phyloP scores from a whole-genome alignment of 177 flowering plant genomes.

The Vitis hybrid region DNA sequence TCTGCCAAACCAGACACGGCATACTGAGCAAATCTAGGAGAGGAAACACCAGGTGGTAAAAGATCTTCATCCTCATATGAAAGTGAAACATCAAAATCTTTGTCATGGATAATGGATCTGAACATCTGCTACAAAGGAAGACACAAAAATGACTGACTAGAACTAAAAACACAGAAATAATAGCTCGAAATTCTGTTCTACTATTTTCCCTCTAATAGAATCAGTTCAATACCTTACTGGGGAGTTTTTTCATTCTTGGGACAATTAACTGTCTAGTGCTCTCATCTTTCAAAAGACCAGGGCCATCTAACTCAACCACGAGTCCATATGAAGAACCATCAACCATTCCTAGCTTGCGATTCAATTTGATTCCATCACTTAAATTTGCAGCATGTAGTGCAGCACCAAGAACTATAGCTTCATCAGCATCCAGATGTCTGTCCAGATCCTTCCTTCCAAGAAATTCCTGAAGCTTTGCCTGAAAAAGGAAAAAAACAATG shows the following conservation, averaged over 20 bases:
- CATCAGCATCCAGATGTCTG: slow-evolving; percentile 97
- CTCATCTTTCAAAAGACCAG: slow-evolving; percentile 65
- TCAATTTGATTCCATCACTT: slow-evolving; percentile 98
- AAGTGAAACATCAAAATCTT: slow-evolving; percentile 91
- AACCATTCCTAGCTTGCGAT: slow-evolving; percentile 90
- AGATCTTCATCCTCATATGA: slow-evolving; percentile 66
- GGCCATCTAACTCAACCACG: slow-evolving; percentile 69
- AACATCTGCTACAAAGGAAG: slow-evolving; percentile 58
- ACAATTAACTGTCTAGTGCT: slow-evolving; percentile 65
- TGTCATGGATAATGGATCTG: slow-evolving; percentile 68
- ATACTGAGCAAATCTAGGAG: slow-evolving; percentile 70
- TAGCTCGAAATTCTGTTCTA: not conserved
- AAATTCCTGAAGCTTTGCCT: slow-evolving; percentile 92
- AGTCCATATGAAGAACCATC: slow-evolving; percentile 95
- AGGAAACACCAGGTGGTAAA: slow-evolving; percentile 77
- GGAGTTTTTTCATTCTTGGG: slow-evolving; percentile 85
- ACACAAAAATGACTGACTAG: slow-evolving; percentile 4
- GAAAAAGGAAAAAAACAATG: slow-evolving; percentile 13
- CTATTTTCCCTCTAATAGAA: not conserved
- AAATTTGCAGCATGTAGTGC: slow-evolving; percentile 95
- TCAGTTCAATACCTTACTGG: slow-evolving; percentile 67
- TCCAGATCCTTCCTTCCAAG: slow-evolving; percentile 86
- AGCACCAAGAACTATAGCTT: slow-evolving; percentile 95
- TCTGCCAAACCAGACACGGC: slow-evolving; percentile 80
- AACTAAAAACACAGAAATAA: not conserved